These are phyloP conservation scores for Globisporangium mamillatum DNA, from an alignment of 352 stramenopile species.

Conservation along the genomic window DNA sequence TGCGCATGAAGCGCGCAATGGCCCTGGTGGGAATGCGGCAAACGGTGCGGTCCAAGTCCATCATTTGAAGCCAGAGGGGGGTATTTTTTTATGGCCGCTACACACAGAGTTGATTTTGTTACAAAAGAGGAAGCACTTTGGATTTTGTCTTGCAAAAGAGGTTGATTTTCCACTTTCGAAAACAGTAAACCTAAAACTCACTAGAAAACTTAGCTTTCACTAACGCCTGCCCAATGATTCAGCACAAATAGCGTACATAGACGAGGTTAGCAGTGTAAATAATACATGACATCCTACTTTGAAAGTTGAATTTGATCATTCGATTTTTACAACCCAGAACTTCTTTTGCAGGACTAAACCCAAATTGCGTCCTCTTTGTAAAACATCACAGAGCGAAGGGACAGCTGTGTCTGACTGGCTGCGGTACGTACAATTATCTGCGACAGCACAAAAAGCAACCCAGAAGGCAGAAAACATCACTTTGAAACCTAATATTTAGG, in stretches of 20 bases:
- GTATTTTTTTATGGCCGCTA: background rate
- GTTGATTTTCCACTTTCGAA: too few relatives aligned
- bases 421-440: background rate
- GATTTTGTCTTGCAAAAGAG: too few relatives aligned
- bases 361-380: background rate
- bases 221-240: too few relatives aligned
- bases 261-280: too few relatives aligned
- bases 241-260: too few relatives aligned
- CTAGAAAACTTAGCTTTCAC: too few relatives aligned
- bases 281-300: too few relatives aligned
- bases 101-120: background rate
- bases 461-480: background rate
- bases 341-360: too few relatives aligned
- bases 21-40: background rate
- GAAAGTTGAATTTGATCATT: too few relatives aligned
- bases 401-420: slow-evolving; percentile 2
- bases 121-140: too few relatives aligned
- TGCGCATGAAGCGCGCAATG: background rate
- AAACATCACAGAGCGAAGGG: background rate
- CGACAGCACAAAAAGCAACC: slow-evolving; percentile 2
- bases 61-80: background rate
- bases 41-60: background rate
- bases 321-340: too few relatives aligned
- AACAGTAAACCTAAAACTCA: too few relatives aligned
- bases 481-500: background rate